Conservation (phyloP, 306 rosid species). For the Corylus avellana region DNA sequence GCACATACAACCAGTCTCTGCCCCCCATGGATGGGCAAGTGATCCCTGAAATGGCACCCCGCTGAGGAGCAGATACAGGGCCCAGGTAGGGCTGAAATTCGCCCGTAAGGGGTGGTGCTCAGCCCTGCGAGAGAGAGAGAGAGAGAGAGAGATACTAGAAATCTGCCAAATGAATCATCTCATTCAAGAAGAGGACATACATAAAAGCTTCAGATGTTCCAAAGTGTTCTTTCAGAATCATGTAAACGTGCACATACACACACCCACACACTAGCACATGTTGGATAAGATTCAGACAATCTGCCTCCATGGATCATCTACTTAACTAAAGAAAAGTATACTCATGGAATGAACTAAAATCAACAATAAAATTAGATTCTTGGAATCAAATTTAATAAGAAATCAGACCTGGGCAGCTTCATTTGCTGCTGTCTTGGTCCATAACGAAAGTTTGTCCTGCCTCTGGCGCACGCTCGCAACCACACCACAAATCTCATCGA, state of each 20-base stretch:
- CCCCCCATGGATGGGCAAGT: no score
- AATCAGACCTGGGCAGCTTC: slow-evolving; percentile 88
- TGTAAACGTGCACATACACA: background rate
- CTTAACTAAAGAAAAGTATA: background rate
- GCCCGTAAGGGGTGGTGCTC: no score
- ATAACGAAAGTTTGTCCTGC: slow-evolving; percentile 85
- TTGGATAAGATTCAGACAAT: background rate
- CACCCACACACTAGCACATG: background rate
- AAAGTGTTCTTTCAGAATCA: background rate
- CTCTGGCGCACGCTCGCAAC: slow-evolving; percentile 93
- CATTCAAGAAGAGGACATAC: background rate
- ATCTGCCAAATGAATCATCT: background rate
- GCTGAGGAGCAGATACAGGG: no score
- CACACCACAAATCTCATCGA: slow-evolving; percentile 90
- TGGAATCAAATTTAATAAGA: background rate
- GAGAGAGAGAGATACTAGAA: background rate
- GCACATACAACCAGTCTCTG: no score
- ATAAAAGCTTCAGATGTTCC: background rate
- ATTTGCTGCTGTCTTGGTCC: slow-evolving; percentile 94
- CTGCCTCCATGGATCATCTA: background rate
- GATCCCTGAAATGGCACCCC: no score
- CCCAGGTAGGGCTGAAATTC: no score
- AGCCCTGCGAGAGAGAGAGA: background rate
- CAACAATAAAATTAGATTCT: slow-evolving; percentile 12
- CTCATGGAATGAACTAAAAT: background rate